phyloP scores from a whole-genome alignment of 2,329 filamentous ascomycete genomes.

The Epichloe hybrida region DNA sequence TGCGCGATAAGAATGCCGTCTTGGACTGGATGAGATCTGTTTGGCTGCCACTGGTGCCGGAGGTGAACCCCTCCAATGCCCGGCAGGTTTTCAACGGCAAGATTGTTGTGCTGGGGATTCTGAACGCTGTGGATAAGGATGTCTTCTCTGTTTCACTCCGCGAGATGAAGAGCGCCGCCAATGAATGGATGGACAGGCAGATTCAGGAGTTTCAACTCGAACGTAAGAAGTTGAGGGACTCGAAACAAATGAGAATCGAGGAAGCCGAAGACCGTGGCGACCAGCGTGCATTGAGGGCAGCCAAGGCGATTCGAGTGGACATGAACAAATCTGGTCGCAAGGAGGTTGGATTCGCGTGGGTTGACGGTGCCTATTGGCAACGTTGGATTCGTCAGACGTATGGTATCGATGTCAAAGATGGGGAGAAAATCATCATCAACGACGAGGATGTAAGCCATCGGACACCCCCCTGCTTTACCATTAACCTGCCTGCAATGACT shows the following conservation, averaged over 20 bases:
- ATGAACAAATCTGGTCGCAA: slow-evolving; percentile 80
- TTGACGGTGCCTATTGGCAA: slow-evolving; percentile 95
- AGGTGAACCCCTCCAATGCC: slow-evolving; percentile 82
- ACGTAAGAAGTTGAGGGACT: slow-evolving; percentile 80
- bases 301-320: slow-evolving; percentile 83
- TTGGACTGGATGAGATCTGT: slow-evolving; percentile 90
- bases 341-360: slow-evolving; percentile 91
- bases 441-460: slow-evolving; percentile 73
- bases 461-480: not conserved
- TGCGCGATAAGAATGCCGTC: slow-evolving; percentile 71
- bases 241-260: slow-evolving; percentile 90
- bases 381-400: slow-evolving; percentile 93
- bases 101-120: slow-evolving; percentile 82
- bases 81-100: slow-evolving; percentile 91
- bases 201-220: slow-evolving; percentile 84
- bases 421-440: slow-evolving; percentile 89
- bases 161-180: slow-evolving; percentile 88
- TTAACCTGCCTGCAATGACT: not conserved
- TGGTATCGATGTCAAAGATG: slow-evolving; percentile 74
- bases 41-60: slow-evolving; percentile 91
- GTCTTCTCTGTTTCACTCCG: slow-evolving; percentile 66
- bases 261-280: slow-evolving; percentile 91
- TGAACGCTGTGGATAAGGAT: slow-evolving; percentile 67
- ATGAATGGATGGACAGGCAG: slow-evolving; percentile 98
- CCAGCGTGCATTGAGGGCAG: slow-evolving; percentile 69